Evolutionary conservation across 1,284 basidiomycete species (phyloP), one percentile per base, ranked within the genome.

Genomic region (Xerocomus tenax): DNA sequence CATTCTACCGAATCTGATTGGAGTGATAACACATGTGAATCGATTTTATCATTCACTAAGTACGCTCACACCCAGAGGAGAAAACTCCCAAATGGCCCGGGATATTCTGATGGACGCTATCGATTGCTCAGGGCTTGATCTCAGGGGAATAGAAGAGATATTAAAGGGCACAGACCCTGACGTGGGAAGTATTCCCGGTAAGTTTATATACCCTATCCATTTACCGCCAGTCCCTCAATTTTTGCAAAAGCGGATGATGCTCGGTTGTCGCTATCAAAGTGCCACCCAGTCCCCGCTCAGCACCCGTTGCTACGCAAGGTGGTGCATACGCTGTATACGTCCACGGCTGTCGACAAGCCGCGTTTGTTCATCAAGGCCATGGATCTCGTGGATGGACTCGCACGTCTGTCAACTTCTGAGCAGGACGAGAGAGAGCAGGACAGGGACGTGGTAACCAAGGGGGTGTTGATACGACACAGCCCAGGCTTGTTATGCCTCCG

Each of bases 291-390:
- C 8, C 63, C 68, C 5, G 57, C 69, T 5, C 74, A 81, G 60
- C 59, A 68, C 42, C 57, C 64, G 1, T 59, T 69, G 42, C 58
- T 85, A 21, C 67, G 62, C 45, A 71, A 69, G 49, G 63, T 73
- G 26, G 64, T 81, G 16, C 63, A 70, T 28, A 73, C 72, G 47
- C 63, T 87, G 21, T 69, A 71, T 4, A 62, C 68, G 21, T 73
- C 78, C 3, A 60, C 71, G 2, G 68, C 77, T 9, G 65, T 86
- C 36, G 74, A 83, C 65, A 83, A 82, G 57, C 68, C 81, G 0
- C 73, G 71, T 12, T 69, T 88, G 25, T 88, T 87, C 61, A 74
- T 88, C 60, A 86, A 82, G 60, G 73, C 82, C 2, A 67, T 63
- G 8, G 83, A 87, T 53, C 72, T 88, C 10, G 68, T 84, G 4